Base-by-base conservation (phyloP, 495 filamentous ascomycete genomes). In the Daldinia childiae region DNA sequence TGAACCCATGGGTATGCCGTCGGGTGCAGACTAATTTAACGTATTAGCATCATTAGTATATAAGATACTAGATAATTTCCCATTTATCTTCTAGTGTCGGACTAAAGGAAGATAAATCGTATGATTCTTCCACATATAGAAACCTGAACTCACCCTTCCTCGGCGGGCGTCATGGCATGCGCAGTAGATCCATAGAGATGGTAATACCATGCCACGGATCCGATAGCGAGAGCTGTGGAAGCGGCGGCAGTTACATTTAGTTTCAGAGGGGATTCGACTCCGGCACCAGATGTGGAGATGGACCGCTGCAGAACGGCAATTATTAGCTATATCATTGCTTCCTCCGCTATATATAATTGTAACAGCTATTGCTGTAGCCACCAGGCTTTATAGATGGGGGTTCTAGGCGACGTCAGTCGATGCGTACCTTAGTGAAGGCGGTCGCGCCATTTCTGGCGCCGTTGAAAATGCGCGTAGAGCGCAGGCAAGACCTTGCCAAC, bases 1-100 rank as follows among this genome's bases (percentile, higher is more conserved):
- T 99, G 96, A 74, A 93, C 95, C 96, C 96, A 99, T 62, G 96
- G 96, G 82, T 98, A 98, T 74, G 90, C 82, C 58, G 94, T 89
- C 64, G 96, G 81, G 80, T 99, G 96, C 66, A 99, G 87, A 81
- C 95, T 99, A 77, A 66, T 63, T 48, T 52, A 51, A 74, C 66
- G 48, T 48, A 61, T 79, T 62, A 75, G 68, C 65, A 65, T 70
- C 24, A n/a, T 51, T 36, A 29, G 26, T 68, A 73, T 60, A 54
- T 62, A 48, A 56, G 67, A 62, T 66, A 76, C 36, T 43, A 60
- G 55, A 9, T 39, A 52, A 59, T 58, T 41, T 65, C 45, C 43
- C 19, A 62, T 64, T 27, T 68, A 54, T 29, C 62, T 24, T 62
- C 58, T 30, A 48, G 38, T 26, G 38, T 27, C 38, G 30, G 32